Base-by-base conservation (phyloP, 2,329 filamentous ascomycete species). In the Arthrobotrys musiformis region DNA sequence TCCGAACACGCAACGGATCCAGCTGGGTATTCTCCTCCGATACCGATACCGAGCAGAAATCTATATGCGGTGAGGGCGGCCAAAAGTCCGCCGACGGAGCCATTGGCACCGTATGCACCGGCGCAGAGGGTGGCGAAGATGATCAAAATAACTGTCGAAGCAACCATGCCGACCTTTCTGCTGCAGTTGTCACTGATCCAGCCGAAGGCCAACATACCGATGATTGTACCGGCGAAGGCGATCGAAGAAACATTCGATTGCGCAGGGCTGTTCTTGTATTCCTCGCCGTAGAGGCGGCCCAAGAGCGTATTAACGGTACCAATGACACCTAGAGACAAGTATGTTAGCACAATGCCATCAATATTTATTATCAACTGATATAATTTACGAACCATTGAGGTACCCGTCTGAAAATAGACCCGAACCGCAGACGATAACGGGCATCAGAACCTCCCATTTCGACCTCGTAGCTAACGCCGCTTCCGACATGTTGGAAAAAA, bases 331-430 rank as follows among this genome's bases (percentile, higher is more conserved):
- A 61, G 33, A 42, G 35, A 0, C 15, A 35, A 69, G 48, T 22
- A 13, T 48, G 42, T 69, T 33, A 67, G 40, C n/a, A 67, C 58
- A 28, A 22, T 26, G 11, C 1, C 24, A 2, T 35, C 4, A 7
- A 24, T 61, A 35, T 54, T 52, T 44, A 7, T 44, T 54, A 77
- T 67, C 73, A 67, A 33, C 35, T 22, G 2, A 22, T 13, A 28
- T n/a, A 22, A 13, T 58, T 13, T 85, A 81, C 84, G 93, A 92
- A 81, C 92, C 93, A 84, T 97, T 96, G 82, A 97, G 89, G 83
- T 97, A 97, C 15, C 94, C 94, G 83, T 97, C 94, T 24, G 91
- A 93, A 84, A 97, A 97, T 1, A 97, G 87, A 81, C 94, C 94
- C 62, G 93, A 92, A 79, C 94, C 94, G 82, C 93, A 97, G 48